Conservation (phyloP, 768 basidiomycete genomes). For the Botryobasidium botryosum region DNA sequence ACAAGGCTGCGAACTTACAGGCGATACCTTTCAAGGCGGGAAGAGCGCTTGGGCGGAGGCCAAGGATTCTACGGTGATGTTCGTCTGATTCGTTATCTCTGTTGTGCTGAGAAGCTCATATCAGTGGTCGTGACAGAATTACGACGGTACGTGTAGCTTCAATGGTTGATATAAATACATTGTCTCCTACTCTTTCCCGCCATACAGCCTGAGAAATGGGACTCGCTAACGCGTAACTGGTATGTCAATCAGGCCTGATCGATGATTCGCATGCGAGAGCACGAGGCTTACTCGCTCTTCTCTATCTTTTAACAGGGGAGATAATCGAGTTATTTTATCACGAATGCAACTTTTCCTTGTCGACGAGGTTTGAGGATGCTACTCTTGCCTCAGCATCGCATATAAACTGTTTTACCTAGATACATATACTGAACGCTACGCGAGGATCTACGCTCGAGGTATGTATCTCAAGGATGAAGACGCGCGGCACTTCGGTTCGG, state of each 20-base stretch:
- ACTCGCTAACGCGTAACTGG: constrained; percentile 82
- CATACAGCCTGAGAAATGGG: constrained; percentile 85
- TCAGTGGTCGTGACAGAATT: constrained; percentile 28
- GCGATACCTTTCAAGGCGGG: constrained; percentile 62
- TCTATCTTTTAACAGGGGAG: no score
- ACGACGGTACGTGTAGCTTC: constrained; percentile 51
- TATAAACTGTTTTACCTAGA: constrained; percentile 27
- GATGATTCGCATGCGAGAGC: constrained; percentile 1
- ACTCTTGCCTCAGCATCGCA: background rate
- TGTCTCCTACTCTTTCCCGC: constrained; percentile 8
- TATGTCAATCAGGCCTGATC: constrained; percentile 16
- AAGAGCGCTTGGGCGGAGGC: constrained; percentile 56
- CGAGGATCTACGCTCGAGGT: constrained; percentile 91
- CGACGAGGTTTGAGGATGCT: constrained; percentile 48
- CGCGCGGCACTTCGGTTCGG: constrained; percentile 47
- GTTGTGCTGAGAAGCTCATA: background rate
- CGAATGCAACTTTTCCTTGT: constrained; percentile 69
- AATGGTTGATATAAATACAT: no score
- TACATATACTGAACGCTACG: constrained; percentile 80
- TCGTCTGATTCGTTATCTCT: constrained; percentile 20
- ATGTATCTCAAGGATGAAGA: constrained; percentile 84
- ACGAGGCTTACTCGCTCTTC: constrained; percentile 3
- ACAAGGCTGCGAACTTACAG: constrained; percentile 77
- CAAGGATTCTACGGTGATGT: constrained; percentile 62
- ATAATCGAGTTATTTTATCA: constrained; percentile 47